These are phyloP conservation scores for Thalassia testudinum DNA, from an alignment of 116 monocot species.

Conservation along the genomic window DNA sequence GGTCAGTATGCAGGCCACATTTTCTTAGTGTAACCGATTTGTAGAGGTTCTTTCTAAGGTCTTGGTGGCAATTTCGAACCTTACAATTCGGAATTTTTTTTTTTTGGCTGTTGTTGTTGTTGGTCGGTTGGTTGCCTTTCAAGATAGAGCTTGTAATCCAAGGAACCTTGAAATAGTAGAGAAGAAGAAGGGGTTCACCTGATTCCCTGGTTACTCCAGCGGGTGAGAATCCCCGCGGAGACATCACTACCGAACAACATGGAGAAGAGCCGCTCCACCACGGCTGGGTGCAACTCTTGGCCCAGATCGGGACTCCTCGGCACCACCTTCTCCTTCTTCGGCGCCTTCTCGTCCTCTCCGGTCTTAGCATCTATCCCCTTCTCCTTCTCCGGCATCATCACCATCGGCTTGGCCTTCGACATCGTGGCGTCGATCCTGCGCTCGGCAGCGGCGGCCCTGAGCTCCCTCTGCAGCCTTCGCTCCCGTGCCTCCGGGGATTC, in stretches of 20 bases:
- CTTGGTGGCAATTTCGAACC: too few species aligned
- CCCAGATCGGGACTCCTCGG: constrained; percentile 6
- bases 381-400: neutral
- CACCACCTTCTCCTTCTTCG: constrained; percentile 3
- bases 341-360: neutral
- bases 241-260: constrained; percentile 73
- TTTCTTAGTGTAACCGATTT: too few species aligned
- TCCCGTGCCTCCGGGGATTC: constrained; percentile 41
- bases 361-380: neutral
- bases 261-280: constrained; percentile 43
- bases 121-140: too few species aligned
- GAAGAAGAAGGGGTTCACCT: constrained; percentile 18
- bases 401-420: neutral
- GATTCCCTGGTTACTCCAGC: constrained; percentile 97
- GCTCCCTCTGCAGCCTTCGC: constrained; percentile 61
- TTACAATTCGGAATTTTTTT: too few species aligned
- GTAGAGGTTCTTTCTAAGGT: too few species aligned
- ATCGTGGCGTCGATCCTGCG: constrained; percentile 41
- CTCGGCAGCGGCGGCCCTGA: constrained; percentile 95
- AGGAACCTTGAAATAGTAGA: too few species aligned
- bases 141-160: too few species aligned
- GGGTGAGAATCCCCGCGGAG: constrained; percentile 53
- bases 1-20: too few species aligned
- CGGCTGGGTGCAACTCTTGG: constrained; percentile 30
- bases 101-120: too few species aligned